Evolutionary conservation across 805 yeast species (phyloP).

Genomic region (Wickerhamiella hasegawae): DNA sequence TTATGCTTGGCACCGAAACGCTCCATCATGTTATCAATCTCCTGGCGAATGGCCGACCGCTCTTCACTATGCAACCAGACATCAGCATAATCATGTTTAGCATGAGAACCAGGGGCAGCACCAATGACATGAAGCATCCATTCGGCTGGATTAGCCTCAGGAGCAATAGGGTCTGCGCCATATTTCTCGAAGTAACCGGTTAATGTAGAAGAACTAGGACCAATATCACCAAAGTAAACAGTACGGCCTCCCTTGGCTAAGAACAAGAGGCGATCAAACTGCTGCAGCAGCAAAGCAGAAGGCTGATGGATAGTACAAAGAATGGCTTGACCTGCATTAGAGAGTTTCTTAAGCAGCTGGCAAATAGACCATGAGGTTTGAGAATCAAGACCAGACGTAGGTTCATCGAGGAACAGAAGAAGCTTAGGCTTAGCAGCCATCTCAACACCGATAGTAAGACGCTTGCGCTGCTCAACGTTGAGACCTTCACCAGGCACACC

Average conservation of each 20-base stretch:
- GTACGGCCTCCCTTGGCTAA: conserved; percentile 64
- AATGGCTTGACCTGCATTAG: conserved; percentile 59
- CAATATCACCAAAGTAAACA: conserved; percentile 71
- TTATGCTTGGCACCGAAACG: conserved; percentile 17
- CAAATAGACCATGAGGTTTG: conserved; percentile 56
- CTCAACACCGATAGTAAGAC: conserved; percentile 56
- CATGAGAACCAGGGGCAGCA: conserved; percentile 61
- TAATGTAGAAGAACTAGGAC: conserved; percentile 41
- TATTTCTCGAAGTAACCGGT: conserved; percentile 51
- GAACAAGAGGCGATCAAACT: conserved; percentile 50
- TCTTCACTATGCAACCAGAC: conserved; percentile 42
- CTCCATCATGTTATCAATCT: conserved; percentile 22
- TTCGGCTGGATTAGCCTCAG: conserved; percentile 57
- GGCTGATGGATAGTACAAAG: conserved; percentile 70
- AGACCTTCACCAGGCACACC: conserved; percentile 63
- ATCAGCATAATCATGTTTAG: conserved; percentile 43
- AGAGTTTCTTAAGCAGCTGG: conserved; percentile 47
- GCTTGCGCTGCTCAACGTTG: conserved; percentile 53
- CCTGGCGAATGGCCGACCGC: conserved; percentile 19
- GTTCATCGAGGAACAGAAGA: conserved; percentile 49
- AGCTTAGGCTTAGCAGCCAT: conserved; percentile 53
- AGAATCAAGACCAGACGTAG: conserved; percentile 55
- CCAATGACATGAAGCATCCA: conserved; percentile 61
- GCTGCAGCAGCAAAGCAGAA: conserved; percentile 50
- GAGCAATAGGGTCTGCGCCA: conserved; percentile 53